phyloP scores from a whole-genome alignment of 495 filamentous ascomycete genomes.

The Eremomyces bilateralis region DNA sequence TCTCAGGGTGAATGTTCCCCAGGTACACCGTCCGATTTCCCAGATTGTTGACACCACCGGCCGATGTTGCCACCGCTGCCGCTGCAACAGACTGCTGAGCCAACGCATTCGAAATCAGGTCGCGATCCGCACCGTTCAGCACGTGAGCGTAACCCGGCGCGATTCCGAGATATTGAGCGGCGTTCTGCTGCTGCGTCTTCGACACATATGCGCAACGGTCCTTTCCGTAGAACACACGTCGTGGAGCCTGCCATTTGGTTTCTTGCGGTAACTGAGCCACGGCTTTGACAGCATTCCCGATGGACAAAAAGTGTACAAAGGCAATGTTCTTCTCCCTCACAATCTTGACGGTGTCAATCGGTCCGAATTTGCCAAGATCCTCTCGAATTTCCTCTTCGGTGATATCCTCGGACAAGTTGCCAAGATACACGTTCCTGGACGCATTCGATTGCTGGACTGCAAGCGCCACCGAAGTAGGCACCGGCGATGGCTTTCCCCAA shows the following conservation, averaged over 20 bases:
- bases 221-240: conserved; percentile 95
- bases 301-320: conserved; percentile 93
- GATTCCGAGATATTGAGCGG: conserved; percentile 92
- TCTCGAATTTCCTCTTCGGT: conserved; percentile 83
- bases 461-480: conserved; percentile 86
- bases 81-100: conserved; percentile 96
- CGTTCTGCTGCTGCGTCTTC: conserved; percentile 98
- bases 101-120: conserved; percentile 84
- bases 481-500: conserved; percentile 97
- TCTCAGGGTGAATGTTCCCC: conserved; percentile 97
- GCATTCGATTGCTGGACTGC: conserved; percentile 94
- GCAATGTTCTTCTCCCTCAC: conserved; percentile 96
- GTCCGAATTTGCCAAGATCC: conserved; percentile 88
- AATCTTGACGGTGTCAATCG: conserved; percentile 93
- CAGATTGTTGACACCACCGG: conserved; percentile 89
- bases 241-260: conserved; percentile 84
- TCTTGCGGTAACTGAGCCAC: conserved; percentile 92
- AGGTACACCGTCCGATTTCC: conserved; percentile 96
- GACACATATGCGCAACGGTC: conserved; percentile 96
- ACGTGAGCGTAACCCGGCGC: conserved; percentile 95
- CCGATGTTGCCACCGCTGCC: conserved; percentile 86
- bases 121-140: conserved; percentile 82
- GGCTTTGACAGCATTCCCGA: conserved; percentile 97
- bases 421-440: conserved; percentile 94
- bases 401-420: conserved; percentile 77